Evolutionary conservation across 805 yeast genomes (phyloP).

Genomic region (Candida pseudoglaebosa): DNA sequence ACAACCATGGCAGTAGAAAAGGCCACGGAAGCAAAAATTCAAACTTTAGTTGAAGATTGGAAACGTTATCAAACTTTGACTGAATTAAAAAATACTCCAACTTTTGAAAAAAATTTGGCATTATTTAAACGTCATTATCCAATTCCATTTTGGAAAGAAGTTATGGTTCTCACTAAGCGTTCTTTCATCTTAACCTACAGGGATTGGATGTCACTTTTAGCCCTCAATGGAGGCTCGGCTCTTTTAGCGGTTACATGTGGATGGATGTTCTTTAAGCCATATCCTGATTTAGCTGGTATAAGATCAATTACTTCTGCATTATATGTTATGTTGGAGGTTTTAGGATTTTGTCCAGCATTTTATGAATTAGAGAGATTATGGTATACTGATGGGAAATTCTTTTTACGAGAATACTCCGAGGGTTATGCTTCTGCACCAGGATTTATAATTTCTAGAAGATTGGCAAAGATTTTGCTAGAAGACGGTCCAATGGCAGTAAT

Average conservation of each 20-base stretch:
- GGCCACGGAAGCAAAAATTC: slow-evolving; percentile 19
- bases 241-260: slow-evolving; percentile 61
- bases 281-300: slow-evolving; percentile 58
- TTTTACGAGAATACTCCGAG: slow-evolving; percentile 63
- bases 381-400: slow-evolving; percentile 33
- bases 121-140: slow-evolving; percentile 10
- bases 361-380: slow-evolving; percentile 39
- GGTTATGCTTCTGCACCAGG: slow-evolving; percentile 64
- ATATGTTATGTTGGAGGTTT: slow-evolving; percentile 35
- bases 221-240: slow-evolving; percentile 37
- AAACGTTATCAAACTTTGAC: not conserved
- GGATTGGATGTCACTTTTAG: slow-evolving; percentile 29
- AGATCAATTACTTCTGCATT: slow-evolving; percentile 47
- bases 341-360: slow-evolving; percentile 39
- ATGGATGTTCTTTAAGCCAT: slow-evolving; percentile 71
- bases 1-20: slow-evolving; percentile 23
- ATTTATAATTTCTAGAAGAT: slow-evolving; percentile 59
- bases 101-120: slow-evolving; percentile 5
- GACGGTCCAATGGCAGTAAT: slow-evolving; percentile 61
- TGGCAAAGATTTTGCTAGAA: slow-evolving; percentile 63
- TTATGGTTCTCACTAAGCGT: slow-evolving; percentile 31
- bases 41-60: slow-evolving; percentile 22
- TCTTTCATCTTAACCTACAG: slow-evolving; percentile 30
- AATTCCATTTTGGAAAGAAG: slow-evolving; percentile 27
- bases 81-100: not conserved